These are phyloP conservation scores for Wickerhamomyces xylosicus DNA, from an alignment of 805 yeast genomes.

Conservation along the genomic window DNA sequence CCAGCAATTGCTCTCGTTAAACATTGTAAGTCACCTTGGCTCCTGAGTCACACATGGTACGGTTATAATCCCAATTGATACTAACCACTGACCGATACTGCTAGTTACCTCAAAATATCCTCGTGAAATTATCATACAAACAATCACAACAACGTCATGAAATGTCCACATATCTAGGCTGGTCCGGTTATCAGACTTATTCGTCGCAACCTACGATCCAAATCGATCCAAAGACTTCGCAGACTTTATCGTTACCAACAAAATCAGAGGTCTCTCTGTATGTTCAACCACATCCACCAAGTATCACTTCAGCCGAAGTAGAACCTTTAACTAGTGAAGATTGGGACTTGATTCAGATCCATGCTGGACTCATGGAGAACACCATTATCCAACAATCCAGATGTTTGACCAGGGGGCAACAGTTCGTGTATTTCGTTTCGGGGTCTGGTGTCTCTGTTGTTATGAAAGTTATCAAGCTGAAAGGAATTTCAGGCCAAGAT, in stretches of 20 bases:
- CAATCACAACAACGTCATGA: not conserved
- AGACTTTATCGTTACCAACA: constrained; percentile 28
- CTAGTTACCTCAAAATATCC: not conserved
- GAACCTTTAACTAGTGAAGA: constrained; percentile 74
- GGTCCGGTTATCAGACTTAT: no score
- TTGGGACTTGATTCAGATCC: constrained; percentile 84
- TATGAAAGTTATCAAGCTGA: constrained; percentile 40
- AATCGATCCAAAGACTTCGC: constrained; percentile 31
- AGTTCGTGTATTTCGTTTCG: constrained; percentile 61
- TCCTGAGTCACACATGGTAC: not conserved
- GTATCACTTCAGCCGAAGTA: constrained; percentile 52
- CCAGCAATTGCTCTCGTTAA: not conserved
- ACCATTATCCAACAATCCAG: constrained; percentile 72
- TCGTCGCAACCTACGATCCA: no score
- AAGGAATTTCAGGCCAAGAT: constrained; percentile 37
- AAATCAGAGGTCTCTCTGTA: constrained; percentile 18
- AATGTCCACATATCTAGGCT: no score
- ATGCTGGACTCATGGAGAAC: constrained; percentile 69
- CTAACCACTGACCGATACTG: not conserved
- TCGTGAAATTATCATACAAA: not conserved
- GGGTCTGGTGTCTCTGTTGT: constrained; percentile 24
- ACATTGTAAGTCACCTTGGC: not conserved
- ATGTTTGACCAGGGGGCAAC: constrained; percentile 51
- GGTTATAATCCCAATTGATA: not conserved
- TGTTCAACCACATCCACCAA: constrained; percentile 33